Conservation (phyloP, 805 yeast species). For the Candida oleophila region DNA sequence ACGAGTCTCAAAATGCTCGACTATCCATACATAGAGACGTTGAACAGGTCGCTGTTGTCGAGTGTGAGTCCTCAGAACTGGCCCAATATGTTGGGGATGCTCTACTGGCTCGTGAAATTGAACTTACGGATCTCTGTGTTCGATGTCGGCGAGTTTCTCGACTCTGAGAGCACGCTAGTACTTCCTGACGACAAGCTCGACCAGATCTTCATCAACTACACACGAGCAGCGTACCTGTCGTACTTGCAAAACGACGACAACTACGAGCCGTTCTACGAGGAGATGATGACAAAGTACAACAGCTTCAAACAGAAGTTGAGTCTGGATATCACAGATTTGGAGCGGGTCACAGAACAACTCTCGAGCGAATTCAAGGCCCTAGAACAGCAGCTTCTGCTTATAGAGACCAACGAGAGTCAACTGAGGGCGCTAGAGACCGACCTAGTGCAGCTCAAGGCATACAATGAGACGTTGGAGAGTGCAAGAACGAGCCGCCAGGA, state of each 20-base stretch:
- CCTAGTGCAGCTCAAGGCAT: conserved; percentile 66
- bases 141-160: conserved; percentile 17
- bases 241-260: conserved; percentile 67
- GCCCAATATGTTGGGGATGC: conserved; percentile 79
- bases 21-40: conserved; percentile 79
- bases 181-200: conserved; percentile 47
- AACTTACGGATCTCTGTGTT: conserved; percentile 34
- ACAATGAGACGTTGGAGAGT: conserved; percentile 64
- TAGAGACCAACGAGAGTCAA: conserved; percentile 55
- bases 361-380: conserved; percentile 40
- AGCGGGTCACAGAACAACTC: conserved; percentile 39
- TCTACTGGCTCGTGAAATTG: conserved; percentile 75
- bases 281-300: conserved; percentile 57
- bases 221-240: conserved; percentile 63
- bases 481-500: conserved; percentile 64
- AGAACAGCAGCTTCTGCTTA: conserved; percentile 42
- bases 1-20: conserved; percentile 60
- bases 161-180: conserved; percentile 21
- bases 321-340: conserved; percentile 31
- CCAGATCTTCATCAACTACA: conserved; percentile 57
- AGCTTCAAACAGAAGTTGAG: conserved; percentile 8
- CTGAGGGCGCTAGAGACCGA: conserved; percentile 68
- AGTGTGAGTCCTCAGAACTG: conserved; percentile 91
- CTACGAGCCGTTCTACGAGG: conserved; percentile 51
- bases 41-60: conserved; percentile 80